Base-by-base conservation (phyloP, 495 filamentous ascomycete genomes). In the Neurospora africana region DNA sequence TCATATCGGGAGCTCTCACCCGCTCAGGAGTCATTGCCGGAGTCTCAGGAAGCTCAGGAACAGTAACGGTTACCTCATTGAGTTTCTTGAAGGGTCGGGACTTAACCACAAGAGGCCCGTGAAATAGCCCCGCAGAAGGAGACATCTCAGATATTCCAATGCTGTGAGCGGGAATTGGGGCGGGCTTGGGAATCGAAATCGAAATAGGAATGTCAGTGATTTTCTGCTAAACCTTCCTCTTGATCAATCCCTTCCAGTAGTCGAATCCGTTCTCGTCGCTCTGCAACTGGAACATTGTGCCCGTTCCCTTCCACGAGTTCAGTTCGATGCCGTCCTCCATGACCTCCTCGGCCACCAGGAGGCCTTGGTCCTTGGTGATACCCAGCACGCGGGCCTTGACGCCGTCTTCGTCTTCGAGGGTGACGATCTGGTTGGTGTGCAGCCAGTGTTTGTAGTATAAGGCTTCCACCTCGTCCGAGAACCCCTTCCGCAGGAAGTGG, bases 221-320 rank as follows among this genome's bases (percentile, higher is more conserved):
- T 71, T 68, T 68, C 40, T 37, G 21, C 73, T 72, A 93, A 9
- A 91, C 78, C 85, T 95, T 98, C 78, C 90, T 86, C 86, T 88
- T 93, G 68, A 99, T 81, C 81, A 99, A 79, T 0, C 95, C 95
- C 78, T 86, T 90, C 81, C 97, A 95, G 82, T 98, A 99, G 83
- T 99, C 96, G 84, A 99, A 99, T 82, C 93, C 97, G 77, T 99
- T 99, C 77, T 93, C 93, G 76, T 99, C 95, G 80, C 92, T 98
- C 83, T 98, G 94, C 81, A 99, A 82, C 78, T 91, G 88, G 86
- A 89, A 94, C 58, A 91, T 84, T 79, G 87, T 90, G 2, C 95
- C 94, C 11, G 93, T 98, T 1, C 83, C 79, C 72, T 89, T 81
- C 72, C 74, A 61, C 13, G 72, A 74, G 7, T 77, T 76, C 23